phyloP scores from a whole-genome alignment of 176 grass and related monocot species.

The Cenchrus purpureus region DNA sequence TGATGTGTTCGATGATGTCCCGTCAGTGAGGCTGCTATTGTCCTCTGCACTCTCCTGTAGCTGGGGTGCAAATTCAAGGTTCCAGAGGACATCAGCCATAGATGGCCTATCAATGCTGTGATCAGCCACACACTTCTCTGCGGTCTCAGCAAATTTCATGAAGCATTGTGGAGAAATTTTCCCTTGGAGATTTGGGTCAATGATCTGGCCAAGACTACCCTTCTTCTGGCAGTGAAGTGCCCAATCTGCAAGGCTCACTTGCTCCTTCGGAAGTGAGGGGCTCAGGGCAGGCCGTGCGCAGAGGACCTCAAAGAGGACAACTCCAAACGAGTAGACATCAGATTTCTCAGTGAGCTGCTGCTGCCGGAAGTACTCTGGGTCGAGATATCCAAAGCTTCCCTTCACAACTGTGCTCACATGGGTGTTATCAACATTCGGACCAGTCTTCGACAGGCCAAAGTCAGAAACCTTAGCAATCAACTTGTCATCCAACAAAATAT shows the following conservation, averaged over 20 bases:
- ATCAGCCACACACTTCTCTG: too few species aligned
- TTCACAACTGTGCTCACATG: constrained; percentile 93
- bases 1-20: constrained; percentile 22
- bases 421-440: constrained; percentile 57
- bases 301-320: constrained; percentile 67
- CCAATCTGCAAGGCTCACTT: too few species aligned
- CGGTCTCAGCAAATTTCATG: too few species aligned
- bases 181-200: too few species aligned
- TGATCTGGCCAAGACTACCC: too few species aligned
- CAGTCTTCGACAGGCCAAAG: constrained; percentile 72
- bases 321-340: constrained; percentile 88
- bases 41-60: too few species aligned
- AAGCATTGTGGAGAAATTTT: too few species aligned
- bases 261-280: too few species aligned
- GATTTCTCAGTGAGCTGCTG: constrained; percentile 12
- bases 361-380: constrained; percentile 82
- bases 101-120: too few species aligned
- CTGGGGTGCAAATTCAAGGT: too few species aligned
- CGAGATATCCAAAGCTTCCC: constrained; percentile 96
- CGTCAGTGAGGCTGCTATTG: constrained; percentile 11
- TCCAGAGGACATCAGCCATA: too few species aligned
- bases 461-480: constrained; percentile 68
- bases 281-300: constrained; percentile 13
- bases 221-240: too few species aligned
- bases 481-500: constrained; percentile 59